Percentiles rank a stretch among this genome's conserved stretches.
These are phyloP conservation scores for Apiotrichum laibachii DNA, from an alignment of 1,284 basidiomycete genomes.

Conservation along the genomic window DNA sequence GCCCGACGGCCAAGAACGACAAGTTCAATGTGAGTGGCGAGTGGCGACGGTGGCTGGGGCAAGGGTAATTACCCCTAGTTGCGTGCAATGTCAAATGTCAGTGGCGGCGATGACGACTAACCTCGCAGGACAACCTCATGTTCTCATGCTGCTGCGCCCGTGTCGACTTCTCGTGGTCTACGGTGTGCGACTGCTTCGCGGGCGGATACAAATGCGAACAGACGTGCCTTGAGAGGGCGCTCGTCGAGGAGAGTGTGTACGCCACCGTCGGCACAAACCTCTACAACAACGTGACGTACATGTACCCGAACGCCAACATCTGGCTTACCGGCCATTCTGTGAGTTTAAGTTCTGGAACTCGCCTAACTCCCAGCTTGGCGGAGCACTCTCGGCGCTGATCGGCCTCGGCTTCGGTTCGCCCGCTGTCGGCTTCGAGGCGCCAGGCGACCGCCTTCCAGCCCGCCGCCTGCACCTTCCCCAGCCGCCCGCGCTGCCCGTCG, in stretches of 20 bases:
- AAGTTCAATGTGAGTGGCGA: conserved; percentile 65
- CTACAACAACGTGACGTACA: conserved; percentile 88
- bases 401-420: conserved; percentile 91
- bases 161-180: conserved; percentile 90
- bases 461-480: conserved; percentile 79
- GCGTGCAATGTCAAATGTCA: background rate
- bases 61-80: background rate
- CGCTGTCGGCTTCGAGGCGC: conserved; percentile 84
- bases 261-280: conserved; percentile 70
- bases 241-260: conserved; percentile 82
- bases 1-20: conserved; percentile 84
- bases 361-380: conserved; percentile 60
- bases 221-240: conserved; percentile 72
- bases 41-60: background rate
- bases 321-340: conserved; percentile 88
- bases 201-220: conserved; percentile 79
- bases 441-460: conserved; percentile 85
- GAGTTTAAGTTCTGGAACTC: conserved; percentile 11
- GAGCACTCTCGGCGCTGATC: conserved; percentile 78
- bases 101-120: background rate
- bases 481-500: conserved; percentile 52
- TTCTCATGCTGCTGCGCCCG: conserved; percentile 98
- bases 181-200: conserved; percentile 88
- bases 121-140: conserved; percentile 73
- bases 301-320: conserved; percentile 88